Evolutionary conservation across 768 basidiomycete species (phyloP).

Genomic region (Auricularia sp.): DNA sequence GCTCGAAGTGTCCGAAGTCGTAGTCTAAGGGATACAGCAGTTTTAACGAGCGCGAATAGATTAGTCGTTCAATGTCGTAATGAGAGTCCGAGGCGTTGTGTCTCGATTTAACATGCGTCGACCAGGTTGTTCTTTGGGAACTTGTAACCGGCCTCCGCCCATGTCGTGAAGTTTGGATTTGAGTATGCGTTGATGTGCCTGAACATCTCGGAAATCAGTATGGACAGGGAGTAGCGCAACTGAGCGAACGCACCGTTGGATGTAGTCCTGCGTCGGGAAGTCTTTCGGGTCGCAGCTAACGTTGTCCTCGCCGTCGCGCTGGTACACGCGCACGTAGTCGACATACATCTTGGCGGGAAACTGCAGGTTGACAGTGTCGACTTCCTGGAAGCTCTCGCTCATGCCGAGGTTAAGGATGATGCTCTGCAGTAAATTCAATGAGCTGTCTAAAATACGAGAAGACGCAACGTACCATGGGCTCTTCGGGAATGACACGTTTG

Average conservation of each 20-base stretch:
- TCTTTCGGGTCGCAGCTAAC: constrained; percentile 76
- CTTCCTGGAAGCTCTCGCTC: constrained; percentile 65
- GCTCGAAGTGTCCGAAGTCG: no score
- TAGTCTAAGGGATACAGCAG: no score
- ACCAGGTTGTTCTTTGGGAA: constrained; percentile 61
- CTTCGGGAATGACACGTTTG: constrained; percentile 67
- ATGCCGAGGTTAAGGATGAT: constrained; percentile 80
- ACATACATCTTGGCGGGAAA: constrained; percentile 74
- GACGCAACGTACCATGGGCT: constrained; percentile 64
- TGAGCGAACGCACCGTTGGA: constrained; percentile 43
- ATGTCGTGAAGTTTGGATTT: constrained; percentile 73
- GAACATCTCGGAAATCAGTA: background rate
- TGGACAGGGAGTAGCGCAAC: background rate
- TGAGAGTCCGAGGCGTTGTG: no score
- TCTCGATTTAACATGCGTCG: constrained; percentile 34
- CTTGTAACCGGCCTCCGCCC: constrained; percentile 45
- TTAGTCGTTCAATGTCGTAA: no score
- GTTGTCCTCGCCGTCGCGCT: constrained; percentile 56
- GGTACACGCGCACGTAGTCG: constrained; percentile 90
- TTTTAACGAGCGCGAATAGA: no score
- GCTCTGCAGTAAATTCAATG: constrained; percentile 38
- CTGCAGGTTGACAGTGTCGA: constrained; percentile 59
- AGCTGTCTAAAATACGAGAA: constrained; percentile 37
- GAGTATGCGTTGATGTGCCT: constrained; percentile 63
- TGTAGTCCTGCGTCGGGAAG: constrained; percentile 77